Conservation (phyloP, 345 rosid species). For the Melastoma malabathricum region DNA sequence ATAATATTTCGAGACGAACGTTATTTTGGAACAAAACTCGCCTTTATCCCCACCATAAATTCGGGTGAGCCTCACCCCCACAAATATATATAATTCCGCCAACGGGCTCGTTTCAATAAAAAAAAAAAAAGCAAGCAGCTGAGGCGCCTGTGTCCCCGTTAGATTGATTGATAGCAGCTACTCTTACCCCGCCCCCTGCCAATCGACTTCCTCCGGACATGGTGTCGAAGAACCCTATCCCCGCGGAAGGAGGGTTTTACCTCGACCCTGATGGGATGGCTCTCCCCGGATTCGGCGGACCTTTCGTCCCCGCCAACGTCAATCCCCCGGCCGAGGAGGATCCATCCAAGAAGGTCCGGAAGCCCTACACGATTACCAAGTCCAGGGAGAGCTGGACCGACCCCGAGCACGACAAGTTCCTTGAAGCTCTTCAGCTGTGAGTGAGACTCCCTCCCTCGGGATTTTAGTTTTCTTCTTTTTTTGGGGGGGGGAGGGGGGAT, state of each 20-base stretch:
- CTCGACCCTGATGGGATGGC: constrained; percentile 64
- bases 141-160: too few relatives aligned
- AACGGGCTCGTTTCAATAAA: too few relatives aligned
- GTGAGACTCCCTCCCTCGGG: background rate
- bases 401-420: constrained; percentile 91
- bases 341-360: constrained; percentile 53
- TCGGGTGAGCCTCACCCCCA: too few relatives aligned
- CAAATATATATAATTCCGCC: too few relatives aligned
- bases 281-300: constrained; percentile 32
- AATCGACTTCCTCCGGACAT: constrained; percentile 17
- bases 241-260: constrained; percentile 38
- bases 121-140: too few relatives aligned
- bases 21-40: too few relatives aligned
- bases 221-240: constrained; percentile 60
- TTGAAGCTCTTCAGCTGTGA: constrained; percentile 91
- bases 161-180: too few relatives aligned
- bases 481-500: too few relatives aligned
- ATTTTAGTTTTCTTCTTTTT: background rate
- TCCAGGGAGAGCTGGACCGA: constrained; percentile 95
- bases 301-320: constrained; percentile 23
- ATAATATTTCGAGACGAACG: too few relatives aligned
- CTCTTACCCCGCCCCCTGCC: too few relatives aligned
- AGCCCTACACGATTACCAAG: constrained; percentile 80
- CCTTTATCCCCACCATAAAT: too few relatives aligned
- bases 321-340: constrained; percentile 37